phyloP scores from a whole-genome alignment of 2,329 filamentous ascomycete genomes.

The Penicillium sp. region DNA sequence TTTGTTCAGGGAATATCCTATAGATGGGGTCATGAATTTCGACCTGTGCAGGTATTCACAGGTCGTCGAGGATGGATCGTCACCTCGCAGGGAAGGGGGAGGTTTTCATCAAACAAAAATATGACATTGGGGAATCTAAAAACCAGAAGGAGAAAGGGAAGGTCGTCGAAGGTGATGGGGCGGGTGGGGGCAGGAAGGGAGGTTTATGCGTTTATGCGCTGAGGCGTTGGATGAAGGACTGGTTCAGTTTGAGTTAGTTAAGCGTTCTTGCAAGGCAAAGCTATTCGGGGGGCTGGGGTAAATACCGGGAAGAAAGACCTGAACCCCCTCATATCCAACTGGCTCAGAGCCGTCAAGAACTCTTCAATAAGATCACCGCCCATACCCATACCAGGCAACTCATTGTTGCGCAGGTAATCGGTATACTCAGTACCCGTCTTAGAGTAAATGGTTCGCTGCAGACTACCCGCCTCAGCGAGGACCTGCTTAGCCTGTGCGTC shows the following conservation, averaged over 20 bases:
- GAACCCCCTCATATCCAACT: constrained; percentile 51
- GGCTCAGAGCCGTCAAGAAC: constrained; percentile 50
- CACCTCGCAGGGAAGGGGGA: no score
- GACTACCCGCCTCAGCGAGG: constrained; percentile 79
- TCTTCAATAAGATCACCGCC: constrained; percentile 50
- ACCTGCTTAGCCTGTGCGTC: constrained; percentile 91
- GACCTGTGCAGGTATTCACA: no score
- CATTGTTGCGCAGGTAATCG: constrained; percentile 49
- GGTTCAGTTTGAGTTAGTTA: constrained; percentile 9
- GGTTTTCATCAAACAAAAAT: constrained; percentile 24
- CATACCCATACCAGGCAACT: constrained; percentile 55
- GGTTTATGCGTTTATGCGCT: constrained; percentile 40
- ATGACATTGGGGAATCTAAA: constrained; percentile 32
- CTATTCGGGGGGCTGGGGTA: not conserved
- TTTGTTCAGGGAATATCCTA: no score
- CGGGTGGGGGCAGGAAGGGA: not conserved
- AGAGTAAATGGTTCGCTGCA: constrained; percentile 87
- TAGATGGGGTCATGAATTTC: no score
- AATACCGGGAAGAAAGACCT: constrained; percentile 54
- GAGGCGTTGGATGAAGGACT: constrained; percentile 51
- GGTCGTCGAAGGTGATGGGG: constrained; percentile 11
- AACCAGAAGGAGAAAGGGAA: constrained; percentile 24
- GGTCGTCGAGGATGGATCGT: constrained; percentile 23
- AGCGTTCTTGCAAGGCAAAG: not conserved
- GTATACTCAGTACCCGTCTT: constrained; percentile 88